phyloP scores from a whole-genome alignment of 331 rosid species.

The Quercus phellos region DNA sequence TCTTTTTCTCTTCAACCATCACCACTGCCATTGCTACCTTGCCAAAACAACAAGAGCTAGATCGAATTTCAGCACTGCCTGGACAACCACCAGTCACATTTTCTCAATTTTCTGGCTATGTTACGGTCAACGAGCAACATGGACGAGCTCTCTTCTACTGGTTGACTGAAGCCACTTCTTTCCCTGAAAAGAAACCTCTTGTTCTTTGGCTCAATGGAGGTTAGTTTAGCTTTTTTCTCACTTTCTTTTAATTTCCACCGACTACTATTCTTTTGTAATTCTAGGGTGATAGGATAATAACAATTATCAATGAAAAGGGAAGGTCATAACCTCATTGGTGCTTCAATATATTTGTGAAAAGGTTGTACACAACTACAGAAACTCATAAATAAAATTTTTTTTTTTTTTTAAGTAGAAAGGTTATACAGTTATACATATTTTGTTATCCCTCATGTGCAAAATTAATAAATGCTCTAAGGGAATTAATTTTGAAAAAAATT shows the following conservation, averaged over 20 bases:
- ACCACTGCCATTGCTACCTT: background rate
- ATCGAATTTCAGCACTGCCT: conserved; percentile 55
- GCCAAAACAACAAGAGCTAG: conserved; percentile 43
- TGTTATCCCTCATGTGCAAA: too few species aligned
- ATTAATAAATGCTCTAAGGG: too few species aligned
- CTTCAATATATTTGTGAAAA: background rate
- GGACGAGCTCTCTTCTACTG: conserved; percentile 90
- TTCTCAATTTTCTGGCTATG: conserved; percentile 72
- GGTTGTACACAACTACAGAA: background rate
- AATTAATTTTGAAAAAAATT: too few species aligned
- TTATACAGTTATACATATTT: background rate
- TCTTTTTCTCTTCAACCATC: background rate
- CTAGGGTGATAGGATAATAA: background rate
- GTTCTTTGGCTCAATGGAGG: conserved; percentile 96
- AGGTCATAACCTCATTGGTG: background rate
- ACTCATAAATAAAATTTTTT: too few species aligned
- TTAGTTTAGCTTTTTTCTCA: conserved; percentile 2
- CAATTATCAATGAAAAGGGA: background rate
- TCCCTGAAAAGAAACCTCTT: conserved; percentile 53
- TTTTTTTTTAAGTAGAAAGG: too few species aligned
- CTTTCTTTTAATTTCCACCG: background rate
- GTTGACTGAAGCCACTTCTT: conserved; percentile 54
- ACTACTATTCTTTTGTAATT: too few species aligned
- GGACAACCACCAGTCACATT: conserved; percentile 76
- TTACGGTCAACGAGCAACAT: conserved; percentile 50